phyloP scores from a whole-genome alignment of 2,329 filamentous ascomycete species.

The Paramyrothecium sp. region DNA sequence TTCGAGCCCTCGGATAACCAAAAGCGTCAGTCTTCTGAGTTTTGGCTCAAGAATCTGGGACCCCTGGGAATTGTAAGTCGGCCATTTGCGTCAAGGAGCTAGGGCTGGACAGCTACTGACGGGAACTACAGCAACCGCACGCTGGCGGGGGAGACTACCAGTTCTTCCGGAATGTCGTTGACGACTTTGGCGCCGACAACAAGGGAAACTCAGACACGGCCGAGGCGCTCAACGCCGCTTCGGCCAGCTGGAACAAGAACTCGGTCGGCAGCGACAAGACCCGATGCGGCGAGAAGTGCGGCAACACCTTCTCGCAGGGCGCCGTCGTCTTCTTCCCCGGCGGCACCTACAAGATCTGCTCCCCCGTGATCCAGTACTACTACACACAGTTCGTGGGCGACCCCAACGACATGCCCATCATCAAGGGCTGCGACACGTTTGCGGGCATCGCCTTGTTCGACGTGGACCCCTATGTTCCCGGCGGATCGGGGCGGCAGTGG shows the following conservation, averaged over 20 bases:
- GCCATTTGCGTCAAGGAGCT: neutral
- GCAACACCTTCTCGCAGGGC: conserved; percentile 63
- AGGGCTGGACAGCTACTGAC: neutral
- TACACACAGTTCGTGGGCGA: conserved; percentile 76
- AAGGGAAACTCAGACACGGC: conserved; percentile 15
- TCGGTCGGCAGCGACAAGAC: conserved; percentile 49
- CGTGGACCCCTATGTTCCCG: conserved; percentile 61
- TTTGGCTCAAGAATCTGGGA: conserved; percentile 3
- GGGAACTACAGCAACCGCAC: conserved; percentile 7
- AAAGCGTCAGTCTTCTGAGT: conserved; percentile 2
- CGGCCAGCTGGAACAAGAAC: conserved; percentile 45
- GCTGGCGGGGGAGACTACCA: conserved; percentile 42
- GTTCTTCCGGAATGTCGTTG: conserved; percentile 52
- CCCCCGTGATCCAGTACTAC: conserved; percentile 62
- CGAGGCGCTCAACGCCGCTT: conserved; percentile 59
- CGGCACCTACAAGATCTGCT: conserved; percentile 64
- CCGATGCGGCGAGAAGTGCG: conserved; percentile 65
- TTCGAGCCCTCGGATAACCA: neutral
- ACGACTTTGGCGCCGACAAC: conserved; percentile 54
- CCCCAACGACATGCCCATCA: conserved; percentile 51
- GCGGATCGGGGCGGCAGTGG: conserved; percentile 60
- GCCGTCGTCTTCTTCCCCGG: conserved; percentile 70
- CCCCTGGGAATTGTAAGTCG: conserved; percentile 1
- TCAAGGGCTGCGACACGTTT: conserved; percentile 53
- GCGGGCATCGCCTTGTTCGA: conserved; percentile 71